Base-by-base conservation (phyloP, 1,284 basidiomycete species). In the Sporisorium exsertum region DNA sequence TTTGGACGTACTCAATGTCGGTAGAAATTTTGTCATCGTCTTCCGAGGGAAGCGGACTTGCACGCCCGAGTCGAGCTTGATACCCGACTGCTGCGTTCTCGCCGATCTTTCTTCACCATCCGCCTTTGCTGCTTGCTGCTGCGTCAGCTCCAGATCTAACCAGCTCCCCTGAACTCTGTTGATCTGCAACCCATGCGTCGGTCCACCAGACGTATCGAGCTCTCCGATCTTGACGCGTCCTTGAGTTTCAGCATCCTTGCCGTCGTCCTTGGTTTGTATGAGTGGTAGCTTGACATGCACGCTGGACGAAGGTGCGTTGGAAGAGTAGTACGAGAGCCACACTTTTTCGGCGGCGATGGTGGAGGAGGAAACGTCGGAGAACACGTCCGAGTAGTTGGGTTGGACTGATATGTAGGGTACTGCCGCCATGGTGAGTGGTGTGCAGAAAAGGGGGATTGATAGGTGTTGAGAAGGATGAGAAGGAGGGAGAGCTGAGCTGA, bases 281-380 rank as follows among this genome's bases (percentile, higher is more conserved):
- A 79, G 66, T 2, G 63, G 51, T 22, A 81, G 37, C 27, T 66
- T 74, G 43, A 70, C 45, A 37, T 81, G 80, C 2, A 81, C 67
- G 32, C 64, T 68, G 13, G 65, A 70, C 2, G 59, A 68, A 12
- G 78, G 80, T 2, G 72, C 72, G 40, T 81, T 81, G 42, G 61
- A 55, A 13, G 73, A 27, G 86, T 93, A 93, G 84, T 90, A 90
- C 0, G 91, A 92, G 3, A 92, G 85, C 92, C 92, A 93, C 77
- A 91, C 88, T 50, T 88, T 88, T 66, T 93, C 92, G 3, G 84
- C 86, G 0, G 90, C 88, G 5, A 91, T 85, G 5, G 88, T 59
- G 8, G 89, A 90, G 22, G 88, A 86, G 1, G 74, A 65, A 2
- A 92, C 88, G 72, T 93, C 92, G 20, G 87, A 85, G 24, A 92